A percentile compares a stretch with the other conserved stretches of the same genome.
These are phyloP conservation scores for Sugiyamaella novakii DNA, from an alignment of 1,139 yeast species.

Conservation along the genomic window DNA sequence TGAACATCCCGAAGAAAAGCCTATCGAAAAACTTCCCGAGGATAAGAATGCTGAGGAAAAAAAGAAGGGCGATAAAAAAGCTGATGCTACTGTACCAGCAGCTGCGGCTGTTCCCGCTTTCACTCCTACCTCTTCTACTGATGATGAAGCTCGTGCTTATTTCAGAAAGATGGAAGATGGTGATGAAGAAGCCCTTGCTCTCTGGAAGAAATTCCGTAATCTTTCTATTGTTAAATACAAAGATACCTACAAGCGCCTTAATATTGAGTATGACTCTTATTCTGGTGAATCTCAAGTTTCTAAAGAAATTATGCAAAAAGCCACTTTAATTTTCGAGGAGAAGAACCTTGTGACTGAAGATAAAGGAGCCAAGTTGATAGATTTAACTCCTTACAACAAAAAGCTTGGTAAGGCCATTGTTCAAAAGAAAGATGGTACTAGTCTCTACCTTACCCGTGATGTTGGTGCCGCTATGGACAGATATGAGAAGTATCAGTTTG, in stretches of 20 bases:
- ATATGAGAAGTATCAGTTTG: constrained; percentile 79
- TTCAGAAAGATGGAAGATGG: constrained; percentile 95
- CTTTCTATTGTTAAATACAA: constrained; percentile 84
- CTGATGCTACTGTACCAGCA: constrained; percentile 25
- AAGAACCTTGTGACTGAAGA: constrained; percentile 80
- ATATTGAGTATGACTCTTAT: constrained; percentile 81
- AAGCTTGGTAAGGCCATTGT: constrained; percentile 93
- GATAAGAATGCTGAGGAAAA: constrained; percentile 27
- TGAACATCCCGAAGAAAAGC: constrained; percentile 15
- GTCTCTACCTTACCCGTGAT: constrained; percentile 92
- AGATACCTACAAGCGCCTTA: constrained; percentile 87
- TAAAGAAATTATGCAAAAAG: constrained; percentile 68
- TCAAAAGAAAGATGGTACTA: constrained; percentile 94
- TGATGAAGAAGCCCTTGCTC: constrained; percentile 71
- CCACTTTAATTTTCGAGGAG: constrained; percentile 61
- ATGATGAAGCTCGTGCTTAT: constrained; percentile 83
- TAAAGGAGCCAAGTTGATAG: constrained; percentile 88
- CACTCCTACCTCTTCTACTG: constrained; percentile 50
- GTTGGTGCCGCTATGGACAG: constrained; percentile 97
- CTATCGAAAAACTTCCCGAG: constrained; percentile 37
- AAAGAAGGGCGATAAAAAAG: constrained; percentile 6
- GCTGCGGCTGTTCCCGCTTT: constrained; percentile 26
- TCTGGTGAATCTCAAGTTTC: constrained; percentile 97
- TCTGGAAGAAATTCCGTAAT: constrained; percentile 91
- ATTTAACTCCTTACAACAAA: constrained; percentile 82